Evolutionary conservation across 208 protist genomes (phyloP), one percentile per base, ranked within the genome.

Genomic region (Trypanosoma scelopori): DNA sequence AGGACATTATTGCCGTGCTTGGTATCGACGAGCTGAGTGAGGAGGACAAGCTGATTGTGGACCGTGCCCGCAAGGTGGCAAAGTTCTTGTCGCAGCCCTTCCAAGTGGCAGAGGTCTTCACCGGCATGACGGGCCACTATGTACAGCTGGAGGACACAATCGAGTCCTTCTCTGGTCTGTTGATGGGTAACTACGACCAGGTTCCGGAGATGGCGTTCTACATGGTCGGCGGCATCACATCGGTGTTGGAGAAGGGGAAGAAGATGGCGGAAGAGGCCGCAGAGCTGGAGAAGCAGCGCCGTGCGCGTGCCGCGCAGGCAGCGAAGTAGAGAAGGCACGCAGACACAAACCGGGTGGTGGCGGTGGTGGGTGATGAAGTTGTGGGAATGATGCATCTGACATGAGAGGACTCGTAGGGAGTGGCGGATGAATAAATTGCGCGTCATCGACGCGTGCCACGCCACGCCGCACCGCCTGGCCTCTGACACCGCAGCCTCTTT

Each of bases 1-100:
- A 99, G 88, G 98, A 99, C 78, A 99, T 99, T 79, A 99, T 99
- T 94, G 98, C 98, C 60, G 98, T 99, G 90, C 87, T 99, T 18
- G 98, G 98, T 90, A 99, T 99, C 90, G 98, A 99, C 63, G 98
- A 99, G 90, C 83, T 99, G 55, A 97, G 87, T 63, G 98, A 99
- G 88, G 97, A 99, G 55, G 97, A 99, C 85, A 99, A 98, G 87
- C 74, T 98, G 9, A 94, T 92, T 45, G 97, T 99, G 53, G 93
- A 93, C 72, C 95, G 98, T 70, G 97, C 98, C 20, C 95, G 85
- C 55, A 92, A 92, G 71, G 78, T 92, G 61, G 76, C 70, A 3
- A 81, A 89, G 57, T 99, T 99, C 96, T 82, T 99, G 45, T 98
- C 97, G 22, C 98, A 99, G 90, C 98, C 98, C 61, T 99, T 99